Evolutionary conservation across 2,329 filamentous ascomycete species (phyloP).

Genomic region (Fusarium sp.): DNA sequence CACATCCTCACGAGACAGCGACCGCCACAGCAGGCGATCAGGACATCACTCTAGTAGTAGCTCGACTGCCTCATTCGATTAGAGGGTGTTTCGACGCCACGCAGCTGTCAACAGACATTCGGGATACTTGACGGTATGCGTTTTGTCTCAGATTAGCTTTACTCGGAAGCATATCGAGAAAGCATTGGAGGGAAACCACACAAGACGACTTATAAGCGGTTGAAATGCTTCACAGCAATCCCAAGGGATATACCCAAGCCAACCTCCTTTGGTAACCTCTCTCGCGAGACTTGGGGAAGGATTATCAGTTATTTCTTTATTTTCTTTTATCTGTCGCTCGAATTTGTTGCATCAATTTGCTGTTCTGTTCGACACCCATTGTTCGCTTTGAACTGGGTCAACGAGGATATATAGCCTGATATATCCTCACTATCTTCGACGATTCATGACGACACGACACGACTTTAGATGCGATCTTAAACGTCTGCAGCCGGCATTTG

Average conservation of each 20-base stretch:
- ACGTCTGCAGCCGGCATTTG: slow-evolving; percentile 35
- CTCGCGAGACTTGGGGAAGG: slow-evolving; percentile 42
- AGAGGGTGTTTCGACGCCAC: slow-evolving; percentile 38
- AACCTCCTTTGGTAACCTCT: slow-evolving; percentile 44
- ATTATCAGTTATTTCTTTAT: slow-evolving; percentile 16
- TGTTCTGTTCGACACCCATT: slow-evolving; percentile 5
- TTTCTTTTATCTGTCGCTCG: neutral
- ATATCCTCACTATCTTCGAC: slow-evolving; percentile 27
- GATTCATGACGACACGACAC: slow-evolving; percentile 47
- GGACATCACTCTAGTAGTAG: slow-evolving; percentile 72
- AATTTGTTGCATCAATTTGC: slow-evolving; percentile 1
- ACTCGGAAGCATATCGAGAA: slow-evolving; percentile 22
- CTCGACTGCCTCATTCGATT: slow-evolving; percentile 71
- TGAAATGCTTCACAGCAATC: slow-evolving; percentile 56
- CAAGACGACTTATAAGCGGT: slow-evolving; percentile 51
- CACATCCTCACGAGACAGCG: slow-evolving; percentile 60
- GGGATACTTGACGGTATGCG: slow-evolving; percentile 17
- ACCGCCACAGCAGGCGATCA: slow-evolving; percentile 61
- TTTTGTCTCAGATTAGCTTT: slow-evolving; percentile 30
- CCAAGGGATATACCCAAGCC: slow-evolving; percentile 49
- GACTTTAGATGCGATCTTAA: slow-evolving; percentile 44
- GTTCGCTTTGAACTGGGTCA: slow-evolving; percentile 19
- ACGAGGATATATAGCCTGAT: slow-evolving; percentile 26
- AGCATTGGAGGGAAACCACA: slow-evolving; percentile 30
- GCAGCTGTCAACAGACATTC: slow-evolving; percentile 7